Evolutionary conservation across 768 basidiomycete genomes (phyloP).

Genomic region (Hypholoma fasciculare): DNA sequence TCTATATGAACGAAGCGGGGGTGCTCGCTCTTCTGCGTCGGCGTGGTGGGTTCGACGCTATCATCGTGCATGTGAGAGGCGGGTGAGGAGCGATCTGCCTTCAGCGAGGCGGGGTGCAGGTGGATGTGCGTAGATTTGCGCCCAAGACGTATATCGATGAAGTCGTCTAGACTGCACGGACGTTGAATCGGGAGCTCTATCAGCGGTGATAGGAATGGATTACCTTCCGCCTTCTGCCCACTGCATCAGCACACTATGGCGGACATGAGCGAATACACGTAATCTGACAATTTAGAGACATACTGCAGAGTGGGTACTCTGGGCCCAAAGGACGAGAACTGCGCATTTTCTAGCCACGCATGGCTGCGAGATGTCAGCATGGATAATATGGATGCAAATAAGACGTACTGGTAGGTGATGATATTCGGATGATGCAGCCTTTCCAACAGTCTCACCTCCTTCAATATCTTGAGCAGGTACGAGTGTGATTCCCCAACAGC

Average conservation of each 20-base stretch:
- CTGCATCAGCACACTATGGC: constrained; percentile 79
- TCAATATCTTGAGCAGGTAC: constrained; percentile 80
- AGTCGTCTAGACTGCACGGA: constrained; percentile 67
- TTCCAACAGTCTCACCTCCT: constrained; percentile 87
- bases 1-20: constrained; percentile 3
- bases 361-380: constrained; percentile 43
- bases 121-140: constrained; percentile 52
- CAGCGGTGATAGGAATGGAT: background rate
- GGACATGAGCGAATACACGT: background rate
- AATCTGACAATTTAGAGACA: constrained; percentile 22
- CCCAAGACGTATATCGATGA: constrained; percentile 79
- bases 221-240: constrained; percentile 88
- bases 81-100: constrained; percentile 22
- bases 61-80: constrained; percentile 6
- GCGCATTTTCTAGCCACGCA: constrained; percentile 85
- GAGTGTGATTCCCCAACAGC: constrained; percentile 90
- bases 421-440: constrained; percentile 90
- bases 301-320: constrained; percentile 87
- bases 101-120: constrained; percentile 36
- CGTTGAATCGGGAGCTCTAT: background rate
- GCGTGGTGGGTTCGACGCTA: constrained; percentile 6
- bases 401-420: constrained; percentile 78
- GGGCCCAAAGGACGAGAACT: constrained; percentile 89
- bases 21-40: constrained; percentile 8
- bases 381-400: background rate